These are phyloP conservation scores for Nakaseomyces nivariensis DNA, from an alignment of 1,139 yeast genomes.

Conservation along the genomic window DNA sequence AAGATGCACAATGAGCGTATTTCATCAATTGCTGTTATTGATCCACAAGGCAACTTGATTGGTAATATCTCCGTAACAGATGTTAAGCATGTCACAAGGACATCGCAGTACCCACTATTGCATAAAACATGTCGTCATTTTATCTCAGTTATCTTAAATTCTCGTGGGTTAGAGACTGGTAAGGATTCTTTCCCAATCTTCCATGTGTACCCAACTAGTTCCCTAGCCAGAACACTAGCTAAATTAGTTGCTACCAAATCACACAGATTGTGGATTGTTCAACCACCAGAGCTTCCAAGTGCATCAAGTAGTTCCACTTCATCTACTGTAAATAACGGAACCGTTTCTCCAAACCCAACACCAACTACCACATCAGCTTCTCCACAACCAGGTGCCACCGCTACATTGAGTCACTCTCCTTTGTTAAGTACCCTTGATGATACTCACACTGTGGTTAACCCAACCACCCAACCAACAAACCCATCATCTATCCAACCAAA, in stretches of 20 bases:
- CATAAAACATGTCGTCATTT: slow-evolving; percentile 80
- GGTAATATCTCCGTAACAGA: slow-evolving; percentile 95
- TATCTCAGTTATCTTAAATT: slow-evolving; percentile 73
- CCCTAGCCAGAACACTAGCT: slow-evolving; percentile 83
- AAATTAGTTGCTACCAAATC: slow-evolving; percentile 91
- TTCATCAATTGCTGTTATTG: slow-evolving; percentile 91
- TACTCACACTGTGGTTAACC: slow-evolving; percentile 16
- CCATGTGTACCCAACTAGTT: slow-evolving; percentile 72
- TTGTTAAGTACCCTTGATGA: slow-evolving; percentile 19
- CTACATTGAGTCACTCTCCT: slow-evolving; percentile 13
- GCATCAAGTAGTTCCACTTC: slow-evolving; percentile 7
- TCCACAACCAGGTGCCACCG: slow-evolving; percentile 1
- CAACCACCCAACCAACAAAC: slow-evolving; percentile 20
- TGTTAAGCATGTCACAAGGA: slow-evolving; percentile 74
- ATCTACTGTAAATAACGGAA: slow-evolving; percentile 11
- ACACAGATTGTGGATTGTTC: slow-evolving; percentile 90
- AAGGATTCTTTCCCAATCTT: slow-evolving; percentile 95
- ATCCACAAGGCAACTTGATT: slow-evolving; percentile 57
- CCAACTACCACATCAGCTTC: slow-evolving; percentile 5
- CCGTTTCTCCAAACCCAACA: slow-evolving; percentile 7
- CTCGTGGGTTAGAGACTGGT: slow-evolving; percentile 74
- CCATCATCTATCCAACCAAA: slow-evolving; percentile 16
- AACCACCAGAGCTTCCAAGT: slow-evolving; percentile 32
- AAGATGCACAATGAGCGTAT: slow-evolving; percentile 80
- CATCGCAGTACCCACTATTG: slow-evolving; percentile 73